Evolutionary conservation across 108 stramenopile genomes (phyloP).

Genomic region (Conticribra guillardii): DNA sequence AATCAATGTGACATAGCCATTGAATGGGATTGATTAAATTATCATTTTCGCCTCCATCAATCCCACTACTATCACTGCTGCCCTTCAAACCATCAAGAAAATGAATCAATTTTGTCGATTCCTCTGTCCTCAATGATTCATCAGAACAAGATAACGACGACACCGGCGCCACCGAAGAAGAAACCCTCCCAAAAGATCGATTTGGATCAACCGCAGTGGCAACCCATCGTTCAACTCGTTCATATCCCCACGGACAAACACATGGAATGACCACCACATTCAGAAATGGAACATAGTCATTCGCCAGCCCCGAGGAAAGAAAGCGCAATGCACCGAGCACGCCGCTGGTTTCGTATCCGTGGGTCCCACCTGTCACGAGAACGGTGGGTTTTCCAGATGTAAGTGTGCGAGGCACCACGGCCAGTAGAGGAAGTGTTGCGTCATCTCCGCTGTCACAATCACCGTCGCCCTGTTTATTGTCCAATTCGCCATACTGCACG

Average conservation of each 20-base stretch:
- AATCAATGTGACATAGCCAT: slow-evolving; percentile 65
- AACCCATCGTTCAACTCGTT: slow-evolving; percentile 53
- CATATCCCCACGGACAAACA: slow-evolving; percentile 35
- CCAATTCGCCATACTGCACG: slow-evolving; percentile 56
- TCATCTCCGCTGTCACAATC: neutral
- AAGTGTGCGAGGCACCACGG: slow-evolving; percentile 41
- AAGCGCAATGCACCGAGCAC: slow-evolving; percentile 73
- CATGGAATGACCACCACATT: slow-evolving; percentile 44
- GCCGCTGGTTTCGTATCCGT: slow-evolving; percentile 83
- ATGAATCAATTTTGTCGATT: slow-evolving; percentile 18
- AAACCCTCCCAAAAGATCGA: slow-evolving; percentile 54
- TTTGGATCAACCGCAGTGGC: slow-evolving; percentile 59
- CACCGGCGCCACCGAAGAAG: too few relatives aligned
- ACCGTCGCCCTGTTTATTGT: slow-evolving; percentile 1
- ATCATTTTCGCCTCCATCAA: neutral
- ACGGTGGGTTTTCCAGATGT: slow-evolving; percentile 35
- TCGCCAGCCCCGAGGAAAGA: slow-evolving; percentile 28
- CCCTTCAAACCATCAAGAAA: slow-evolving; percentile 33
- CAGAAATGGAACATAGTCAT: slow-evolving; percentile 43
- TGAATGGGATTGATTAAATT: slow-evolving; percentile 7
- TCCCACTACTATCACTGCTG: too few relatives aligned
- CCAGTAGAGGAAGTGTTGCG: slow-evolving; percentile 60
- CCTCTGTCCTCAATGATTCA: slow-evolving; percentile 12
- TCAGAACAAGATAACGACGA: neutral
- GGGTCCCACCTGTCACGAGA: slow-evolving; percentile 77